Conservation (phyloP, 2,329 filamentous ascomycete species). For the Atkinsonella texensis region DNA sequence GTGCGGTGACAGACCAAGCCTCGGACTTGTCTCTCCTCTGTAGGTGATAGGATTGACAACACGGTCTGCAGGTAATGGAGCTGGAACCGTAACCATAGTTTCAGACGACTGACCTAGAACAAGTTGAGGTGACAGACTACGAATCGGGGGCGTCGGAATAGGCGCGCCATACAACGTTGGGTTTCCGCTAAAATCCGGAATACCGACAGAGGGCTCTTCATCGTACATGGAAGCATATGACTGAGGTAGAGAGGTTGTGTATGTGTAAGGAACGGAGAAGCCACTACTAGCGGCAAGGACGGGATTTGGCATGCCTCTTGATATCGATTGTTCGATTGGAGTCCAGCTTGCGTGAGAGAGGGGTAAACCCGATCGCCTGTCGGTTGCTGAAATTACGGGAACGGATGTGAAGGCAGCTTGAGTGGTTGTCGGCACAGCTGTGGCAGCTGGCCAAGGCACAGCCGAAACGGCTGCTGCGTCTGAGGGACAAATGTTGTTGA, state of each 20-base stretch:
- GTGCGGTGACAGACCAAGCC: slow-evolving; percentile 20
- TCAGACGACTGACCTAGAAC: slow-evolving; percentile 35
- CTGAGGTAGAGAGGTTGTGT: slow-evolving; percentile 16
- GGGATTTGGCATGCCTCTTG: slow-evolving; percentile 11
- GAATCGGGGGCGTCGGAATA: slow-evolving; percentile 30
- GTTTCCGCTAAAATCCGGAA: slow-evolving; percentile 23
- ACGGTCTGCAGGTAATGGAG: slow-evolving; percentile 23
- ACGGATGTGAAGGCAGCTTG: slow-evolving; percentile 36
- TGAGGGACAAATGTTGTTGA: slow-evolving; percentile 12
- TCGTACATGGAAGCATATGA: slow-evolving; percentile 23
- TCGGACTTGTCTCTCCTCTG: slow-evolving; percentile 29
- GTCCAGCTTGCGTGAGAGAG: slow-evolving; percentile 19
- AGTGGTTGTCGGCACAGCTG: slow-evolving; percentile 31
- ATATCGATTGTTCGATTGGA: slow-evolving; percentile 16
- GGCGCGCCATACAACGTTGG: slow-evolving; percentile 21
- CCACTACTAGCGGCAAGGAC: slow-evolving; percentile 10
- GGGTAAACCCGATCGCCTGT: slow-evolving; percentile 22
- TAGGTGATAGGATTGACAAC: slow-evolving; percentile 23
- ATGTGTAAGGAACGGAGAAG: slow-evolving; percentile 19
- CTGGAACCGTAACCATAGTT: slow-evolving; percentile 34
- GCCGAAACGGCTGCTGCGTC: slow-evolving; percentile 10
- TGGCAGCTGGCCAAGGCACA: slow-evolving; percentile 22
- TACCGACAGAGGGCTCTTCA: slow-evolving; percentile 16
- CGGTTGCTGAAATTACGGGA: slow-evolving; percentile 9
- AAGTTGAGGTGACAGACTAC: slow-evolving; percentile 36